Percentiles rank a stretch among this genome's conserved stretches.
These are phyloP conservation scores for Pistacia atlantica DNA, from an alignment of 345 rosid genomes.

Conservation along the genomic window DNA sequence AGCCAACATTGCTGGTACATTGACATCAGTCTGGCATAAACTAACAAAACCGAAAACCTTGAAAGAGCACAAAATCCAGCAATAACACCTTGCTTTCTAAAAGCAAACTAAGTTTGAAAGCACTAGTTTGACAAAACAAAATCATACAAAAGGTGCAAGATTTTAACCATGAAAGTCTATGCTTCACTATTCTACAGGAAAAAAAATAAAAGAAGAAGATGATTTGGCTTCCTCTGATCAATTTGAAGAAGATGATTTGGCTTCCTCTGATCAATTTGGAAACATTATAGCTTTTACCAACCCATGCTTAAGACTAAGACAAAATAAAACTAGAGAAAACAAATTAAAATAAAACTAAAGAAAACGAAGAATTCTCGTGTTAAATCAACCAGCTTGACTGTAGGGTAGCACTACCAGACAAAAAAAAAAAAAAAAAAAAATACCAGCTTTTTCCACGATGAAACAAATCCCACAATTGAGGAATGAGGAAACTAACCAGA, in stretches of 20 bases:
- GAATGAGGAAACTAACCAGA: constrained; percentile 26
- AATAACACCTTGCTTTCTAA: background rate
- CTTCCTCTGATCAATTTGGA: background rate
- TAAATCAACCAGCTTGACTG: background rate
- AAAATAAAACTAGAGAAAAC: background rate
- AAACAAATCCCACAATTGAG: too few relatives aligned
- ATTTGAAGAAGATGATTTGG: too few relatives aligned
- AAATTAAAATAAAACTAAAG: background rate
- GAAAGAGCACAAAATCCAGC: background rate
- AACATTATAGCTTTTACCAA: background rate
- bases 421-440: background rate
- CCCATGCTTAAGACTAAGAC: too few relatives aligned
- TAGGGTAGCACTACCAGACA: background rate
- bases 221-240: background rate
- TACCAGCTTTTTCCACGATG: too few relatives aligned
- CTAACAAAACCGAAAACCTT: background rate
- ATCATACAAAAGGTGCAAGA: background rate
- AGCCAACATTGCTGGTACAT: background rate
- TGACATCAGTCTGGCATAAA: background rate
- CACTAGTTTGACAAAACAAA: background rate
- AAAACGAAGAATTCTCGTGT: background rate
- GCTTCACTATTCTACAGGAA: too few relatives aligned
- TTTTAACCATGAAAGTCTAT: background rate
- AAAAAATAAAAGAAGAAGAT: too few relatives aligned
- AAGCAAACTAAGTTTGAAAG: background rate